Evolutionary conservation across 768 basidiomycete species (phyloP).

Genomic region (Lentinula aciculospora): DNA sequence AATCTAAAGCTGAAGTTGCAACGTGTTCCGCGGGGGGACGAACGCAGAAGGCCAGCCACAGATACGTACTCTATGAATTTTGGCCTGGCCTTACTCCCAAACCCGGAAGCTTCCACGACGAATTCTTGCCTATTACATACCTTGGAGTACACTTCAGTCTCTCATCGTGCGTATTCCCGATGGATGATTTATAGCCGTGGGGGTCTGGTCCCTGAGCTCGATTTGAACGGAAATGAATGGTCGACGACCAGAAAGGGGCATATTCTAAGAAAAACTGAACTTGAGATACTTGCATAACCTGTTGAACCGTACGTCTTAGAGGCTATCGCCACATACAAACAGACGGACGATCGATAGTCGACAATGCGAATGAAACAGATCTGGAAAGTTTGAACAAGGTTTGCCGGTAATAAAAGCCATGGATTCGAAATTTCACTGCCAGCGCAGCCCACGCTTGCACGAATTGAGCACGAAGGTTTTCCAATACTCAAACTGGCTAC

Average conservation of each 20-base stretch:
- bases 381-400: neutral
- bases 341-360: neutral
- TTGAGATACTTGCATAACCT: no score
- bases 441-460: no score
- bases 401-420: neutral
- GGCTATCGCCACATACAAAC: neutral
- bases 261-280: no score
- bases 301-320: no score
- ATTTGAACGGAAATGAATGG: neutral
- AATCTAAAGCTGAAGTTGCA: neutral
- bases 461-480: no score
- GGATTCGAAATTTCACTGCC: no score
- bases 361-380: neutral
- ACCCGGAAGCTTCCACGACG: neutral
- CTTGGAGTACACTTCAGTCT: neutral
- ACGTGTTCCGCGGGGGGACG: slow-evolving; percentile 4
- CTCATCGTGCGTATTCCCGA: neutral
- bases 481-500: no score
- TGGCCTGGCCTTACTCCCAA: neutral
- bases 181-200: neutral
- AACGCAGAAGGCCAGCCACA: neutral
- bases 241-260: neutral
- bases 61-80: neutral
- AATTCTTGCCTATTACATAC: neutral
- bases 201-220: neutral